These are phyloP conservation scores for Helicostylum pulchrum DNA, from an alignment of 192 early-diverging fungal genomes.

Conservation along the genomic window DNA sequence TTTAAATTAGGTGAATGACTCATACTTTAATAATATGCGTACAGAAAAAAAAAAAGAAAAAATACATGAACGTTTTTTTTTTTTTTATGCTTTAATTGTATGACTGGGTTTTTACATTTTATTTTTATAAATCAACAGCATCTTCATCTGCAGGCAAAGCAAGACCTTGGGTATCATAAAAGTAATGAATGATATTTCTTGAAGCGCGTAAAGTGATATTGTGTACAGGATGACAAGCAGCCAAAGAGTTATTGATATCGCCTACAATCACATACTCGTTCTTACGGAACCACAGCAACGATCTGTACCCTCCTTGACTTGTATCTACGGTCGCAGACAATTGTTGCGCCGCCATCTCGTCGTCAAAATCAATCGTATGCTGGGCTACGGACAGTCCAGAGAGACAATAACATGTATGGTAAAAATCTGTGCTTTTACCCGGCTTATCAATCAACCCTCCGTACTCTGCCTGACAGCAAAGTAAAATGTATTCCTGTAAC, in stretches of 20 bases:
- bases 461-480: slow-evolving; percentile 71
- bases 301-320: slow-evolving; percentile 35
- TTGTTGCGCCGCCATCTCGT: slow-evolving; percentile 12
- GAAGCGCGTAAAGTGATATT: slow-evolving; percentile 57
- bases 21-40: neutral
- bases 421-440: slow-evolving; percentile 74
- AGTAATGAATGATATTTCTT: slow-evolving; percentile 43
- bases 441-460: slow-evolving; percentile 96
- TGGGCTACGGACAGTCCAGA: slow-evolving; percentile 84
- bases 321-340: slow-evolving; percentile 24
- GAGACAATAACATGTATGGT: slow-evolving; percentile 94
- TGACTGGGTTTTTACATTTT: neutral
- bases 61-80: neutral
- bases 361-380: slow-evolving; percentile 57
- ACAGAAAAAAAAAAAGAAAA: neutral
- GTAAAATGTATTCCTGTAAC: slow-evolving; percentile 86
- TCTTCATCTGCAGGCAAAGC: neutral
- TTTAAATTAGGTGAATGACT: slow-evolving; percentile 16
- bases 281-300: slow-evolving; percentile 38
- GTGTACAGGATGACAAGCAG: slow-evolving; percentile 69
- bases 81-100: neutral
- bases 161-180: slow-evolving; percentile 31
- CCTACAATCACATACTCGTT: slow-evolving; percentile 43
- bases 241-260: slow-evolving; percentile 46
- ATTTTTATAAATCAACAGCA: neutral